Evolutionary conservation across 768 basidiomycete species (phyloP), one percentile per base, ranked within the genome.

Genomic region (Naganishia vishniacii): DNA sequence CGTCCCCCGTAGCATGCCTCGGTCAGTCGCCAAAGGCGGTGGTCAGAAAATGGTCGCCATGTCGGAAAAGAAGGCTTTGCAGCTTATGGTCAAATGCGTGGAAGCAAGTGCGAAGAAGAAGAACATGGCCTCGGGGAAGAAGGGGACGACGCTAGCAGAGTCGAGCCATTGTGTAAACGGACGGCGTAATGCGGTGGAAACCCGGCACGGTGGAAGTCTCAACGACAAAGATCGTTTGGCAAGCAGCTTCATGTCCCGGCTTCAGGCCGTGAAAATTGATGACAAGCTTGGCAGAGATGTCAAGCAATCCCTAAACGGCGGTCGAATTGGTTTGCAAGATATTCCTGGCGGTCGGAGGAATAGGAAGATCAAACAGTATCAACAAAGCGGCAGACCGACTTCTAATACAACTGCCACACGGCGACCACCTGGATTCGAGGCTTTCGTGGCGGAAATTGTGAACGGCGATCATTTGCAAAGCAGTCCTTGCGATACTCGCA

Each of bases 1-100:
- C 23, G 53, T 26, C 11, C 53, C 53, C 40, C 53, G 53, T 1
- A 56, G 32, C 16, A 56, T 56, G 53, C 53, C 53, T 40, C 53
- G 53, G 34, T 40, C 53, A 41, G 20, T 56, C 1, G 31, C 53
- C 12, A 41, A 29, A 56, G 53, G 53, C 32, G 40, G 32, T 13
- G 53, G 34, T 15, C 20, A 25, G 13, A 56, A 56, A 16, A 56
- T 56, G 53, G 26, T 56, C 11, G 31, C 25, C 53, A 56, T 56
- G 53, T 56, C 53, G 23, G 53, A 41, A 15, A 56, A 40, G 34
- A 34, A 37, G 23, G 53, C 53, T 11, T 26, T 56, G 34, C 37
- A 25, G 25, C 32, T 56, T 11, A 56, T 56, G 53, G 53, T 26
- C 8, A 56, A 26, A 40, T 56, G 53, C 37, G 53, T 56, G 25